phyloP scores from a whole-genome alignment of 2,329 filamentous ascomycete species.

The Fusarium temperatum region DNA sequence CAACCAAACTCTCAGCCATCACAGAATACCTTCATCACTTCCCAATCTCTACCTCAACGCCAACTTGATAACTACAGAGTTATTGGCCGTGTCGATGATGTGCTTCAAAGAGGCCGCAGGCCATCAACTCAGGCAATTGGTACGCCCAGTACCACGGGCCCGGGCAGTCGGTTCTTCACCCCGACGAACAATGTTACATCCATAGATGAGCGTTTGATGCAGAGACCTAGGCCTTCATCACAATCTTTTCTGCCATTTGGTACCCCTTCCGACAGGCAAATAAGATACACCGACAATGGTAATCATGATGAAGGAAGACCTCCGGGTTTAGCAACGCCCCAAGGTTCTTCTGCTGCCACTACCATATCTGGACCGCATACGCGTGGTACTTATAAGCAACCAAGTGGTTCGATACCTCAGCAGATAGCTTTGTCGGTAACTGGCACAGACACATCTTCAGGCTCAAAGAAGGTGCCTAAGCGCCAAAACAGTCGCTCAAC shows the following conservation, averaged over 20 bases:
- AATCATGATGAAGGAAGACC: conserved; percentile 17
- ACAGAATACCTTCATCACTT: conserved; percentile 20
- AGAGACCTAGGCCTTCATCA: background rate
- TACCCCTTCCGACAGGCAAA: conserved; percentile 2
- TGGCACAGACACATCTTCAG: conserved; percentile 2
- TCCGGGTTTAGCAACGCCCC: background rate
- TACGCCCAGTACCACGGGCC: background rate
- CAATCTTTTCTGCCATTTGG: background rate
- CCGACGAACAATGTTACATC: background rate
- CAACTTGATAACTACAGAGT: conserved; percentile 12
- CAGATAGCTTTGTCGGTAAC: conserved; percentile 1
- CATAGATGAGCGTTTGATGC: background rate
- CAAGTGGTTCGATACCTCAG: background rate
- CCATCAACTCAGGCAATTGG: conserved; percentile 6
- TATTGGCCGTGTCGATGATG: conserved; percentile 18
- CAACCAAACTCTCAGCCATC: conserved; percentile 25
- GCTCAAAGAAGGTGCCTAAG: conserved; percentile 20
- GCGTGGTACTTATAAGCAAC: background rate
- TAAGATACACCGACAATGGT: background rate
- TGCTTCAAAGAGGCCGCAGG: conserved; percentile 3
- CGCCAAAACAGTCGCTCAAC: conserved; percentile 28
- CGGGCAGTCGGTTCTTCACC: background rate
- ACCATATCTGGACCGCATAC: background rate
- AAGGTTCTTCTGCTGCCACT: background rate
- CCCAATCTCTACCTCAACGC: conserved; percentile 8